These are phyloP conservation scores for Aspergillus jensenii DNA, from an alignment of 2,329 filamentous ascomycete species.

Conservation along the genomic window DNA sequence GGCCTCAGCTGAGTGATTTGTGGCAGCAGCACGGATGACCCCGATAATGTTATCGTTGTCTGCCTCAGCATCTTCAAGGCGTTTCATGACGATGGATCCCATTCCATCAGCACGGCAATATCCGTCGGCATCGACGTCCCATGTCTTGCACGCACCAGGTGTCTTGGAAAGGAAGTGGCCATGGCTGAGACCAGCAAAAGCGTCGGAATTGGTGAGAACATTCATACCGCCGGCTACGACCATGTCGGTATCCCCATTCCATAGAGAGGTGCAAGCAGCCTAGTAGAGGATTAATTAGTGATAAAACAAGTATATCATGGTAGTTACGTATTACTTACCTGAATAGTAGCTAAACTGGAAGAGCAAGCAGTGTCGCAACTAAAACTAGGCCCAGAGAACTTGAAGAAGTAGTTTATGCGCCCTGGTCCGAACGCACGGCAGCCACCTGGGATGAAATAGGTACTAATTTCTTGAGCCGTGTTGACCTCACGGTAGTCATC, in stretches of 20 bases:
- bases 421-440: constrained; percentile 61
- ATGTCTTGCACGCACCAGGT: constrained; percentile 50
- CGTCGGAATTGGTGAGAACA: constrained; percentile 71
- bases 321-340: constrained; percentile 42
- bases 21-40: constrained; percentile 43
- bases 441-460: constrained; percentile 64
- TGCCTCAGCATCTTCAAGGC: constrained; percentile 49
- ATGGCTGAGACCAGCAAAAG: constrained; percentile 70
- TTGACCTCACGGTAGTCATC: constrained; percentile 70
- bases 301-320: background rate
- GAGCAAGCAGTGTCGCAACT: constrained; percentile 75
- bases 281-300: background rate
- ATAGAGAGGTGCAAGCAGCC: constrained; percentile 65
- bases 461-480: constrained; percentile 67
- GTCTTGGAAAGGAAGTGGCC: constrained; percentile 31
- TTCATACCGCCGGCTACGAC: constrained; percentile 79
- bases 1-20: constrained; percentile 50
- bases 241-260: constrained; percentile 74
- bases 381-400: constrained; percentile 70
- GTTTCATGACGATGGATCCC: constrained; percentile 52
- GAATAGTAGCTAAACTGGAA: constrained; percentile 68
- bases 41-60: constrained; percentile 49
- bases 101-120: constrained; percentile 56
- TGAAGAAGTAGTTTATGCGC: constrained; percentile 73
- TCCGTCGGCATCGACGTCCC: constrained; percentile 51